phyloP scores from a whole-genome alignment of 2,329 filamentous ascomycete genomes.

The Ophiostoma novo-ulmi region DNA sequence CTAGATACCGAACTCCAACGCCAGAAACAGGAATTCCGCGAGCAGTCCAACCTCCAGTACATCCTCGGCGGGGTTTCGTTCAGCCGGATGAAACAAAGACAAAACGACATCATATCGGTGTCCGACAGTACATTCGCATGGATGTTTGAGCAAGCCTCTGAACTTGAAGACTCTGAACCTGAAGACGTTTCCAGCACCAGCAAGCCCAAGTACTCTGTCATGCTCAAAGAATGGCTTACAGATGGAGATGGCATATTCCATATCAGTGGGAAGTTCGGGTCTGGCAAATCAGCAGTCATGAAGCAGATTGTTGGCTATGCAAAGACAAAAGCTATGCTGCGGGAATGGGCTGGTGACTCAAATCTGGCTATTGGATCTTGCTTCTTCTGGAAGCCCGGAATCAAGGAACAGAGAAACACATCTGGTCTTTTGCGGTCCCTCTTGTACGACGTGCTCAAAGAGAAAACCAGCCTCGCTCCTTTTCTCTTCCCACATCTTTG shows the following conservation, averaged over 20 bases:
- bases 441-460: neutral
- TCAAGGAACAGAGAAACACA: neutral
- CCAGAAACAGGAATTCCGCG: no score
- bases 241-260: conserved; percentile 18
- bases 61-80: no score
- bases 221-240: conserved; percentile 6
- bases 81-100: no score
- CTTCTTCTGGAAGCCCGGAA: conserved; percentile 21
- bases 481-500: neutral
- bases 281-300: conserved; percentile 23
- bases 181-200: neutral
- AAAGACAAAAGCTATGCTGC: neutral
- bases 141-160: no score
- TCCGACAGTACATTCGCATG: no score
- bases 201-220: neutral
- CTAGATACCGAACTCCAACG: no score
- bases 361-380: neutral
- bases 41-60: no score
- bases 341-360: neutral
- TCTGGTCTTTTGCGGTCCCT: conserved; percentile 15
- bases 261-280: conserved; percentile 19
- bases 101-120: no score
- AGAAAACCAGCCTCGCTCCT: neutral
- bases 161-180: no score
- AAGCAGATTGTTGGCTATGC: neutral